phyloP scores from a whole-genome alignment of 768 basidiomycete species.

The Gyrodon lividus region DNA sequence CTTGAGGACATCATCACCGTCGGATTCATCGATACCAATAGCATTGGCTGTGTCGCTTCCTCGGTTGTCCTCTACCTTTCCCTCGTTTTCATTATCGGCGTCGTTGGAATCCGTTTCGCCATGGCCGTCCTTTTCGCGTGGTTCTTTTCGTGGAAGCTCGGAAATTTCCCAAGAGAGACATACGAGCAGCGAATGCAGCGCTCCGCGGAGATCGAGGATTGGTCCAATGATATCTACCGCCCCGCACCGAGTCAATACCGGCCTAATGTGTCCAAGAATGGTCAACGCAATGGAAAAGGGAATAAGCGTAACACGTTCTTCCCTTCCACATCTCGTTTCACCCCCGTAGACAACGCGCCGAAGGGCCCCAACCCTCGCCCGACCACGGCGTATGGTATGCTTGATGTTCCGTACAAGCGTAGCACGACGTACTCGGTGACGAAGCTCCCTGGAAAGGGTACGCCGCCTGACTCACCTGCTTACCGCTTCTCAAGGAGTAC shows the following conservation, averaged over 20 bases:
- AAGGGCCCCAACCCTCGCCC: constrained; percentile 55
- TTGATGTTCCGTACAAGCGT: constrained; percentile 65
- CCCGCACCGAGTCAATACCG: constrained; percentile 89
- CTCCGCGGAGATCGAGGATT: constrained; percentile 88
- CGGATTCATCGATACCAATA: constrained; percentile 92
- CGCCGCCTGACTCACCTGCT: constrained; percentile 70
- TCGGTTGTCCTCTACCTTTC: constrained; percentile 93
- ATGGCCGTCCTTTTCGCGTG: constrained; percentile 98
- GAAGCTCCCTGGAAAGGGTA: constrained; percentile 45
- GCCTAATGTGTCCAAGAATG: constrained; percentile 81
- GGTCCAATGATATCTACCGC: constrained; percentile 94
- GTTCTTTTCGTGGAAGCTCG: constrained; percentile 97
- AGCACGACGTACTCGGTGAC: constrained; percentile 49
- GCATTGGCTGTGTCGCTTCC: constrained; percentile 95
- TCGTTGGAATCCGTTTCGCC: constrained; percentile 89
- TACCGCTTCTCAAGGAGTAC: constrained; percentile 79
- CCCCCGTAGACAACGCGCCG: constrained; percentile 63
- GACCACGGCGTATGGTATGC: constrained; percentile 62
- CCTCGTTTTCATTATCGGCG: constrained; percentile 95
- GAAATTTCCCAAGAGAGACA: constrained; percentile 90
- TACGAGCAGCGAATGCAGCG: constrained; percentile 91
- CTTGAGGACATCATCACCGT: constrained; percentile 83
- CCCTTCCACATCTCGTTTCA: constrained; percentile 71
- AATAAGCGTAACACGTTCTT: constrained; percentile 59
- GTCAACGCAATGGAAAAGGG: constrained; percentile 48